Evolutionary conservation across 2,329 filamentous ascomycete species (phyloP).

Genomic region (Thermothelomyces thermophilus): DNA sequence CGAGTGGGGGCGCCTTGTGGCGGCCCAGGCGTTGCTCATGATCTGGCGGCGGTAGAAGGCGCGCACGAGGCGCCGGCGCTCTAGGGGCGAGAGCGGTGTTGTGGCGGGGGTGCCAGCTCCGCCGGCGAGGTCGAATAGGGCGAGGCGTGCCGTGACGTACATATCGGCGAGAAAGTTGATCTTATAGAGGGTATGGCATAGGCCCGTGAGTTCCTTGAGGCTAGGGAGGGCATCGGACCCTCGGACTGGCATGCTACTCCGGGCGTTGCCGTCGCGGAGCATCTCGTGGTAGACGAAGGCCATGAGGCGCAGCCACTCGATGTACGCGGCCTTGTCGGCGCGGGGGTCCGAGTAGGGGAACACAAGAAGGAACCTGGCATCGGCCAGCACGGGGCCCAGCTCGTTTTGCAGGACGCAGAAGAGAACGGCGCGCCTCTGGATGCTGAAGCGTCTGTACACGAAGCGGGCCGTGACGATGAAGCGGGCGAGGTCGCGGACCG

Average conservation of each 20-base stretch:
- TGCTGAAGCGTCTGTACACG: slow-evolving; percentile 3
- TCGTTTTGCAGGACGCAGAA: slow-evolving; percentile 10
- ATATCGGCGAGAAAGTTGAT: slow-evolving; percentile 7
- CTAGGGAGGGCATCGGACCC: background rate
- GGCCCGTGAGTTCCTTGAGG: background rate
- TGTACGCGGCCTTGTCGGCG: background rate
- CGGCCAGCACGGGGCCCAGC: slow-evolving; percentile 4
- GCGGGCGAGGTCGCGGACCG: slow-evolving; percentile 5
- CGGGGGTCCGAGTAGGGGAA: slow-evolving; percentile 5
- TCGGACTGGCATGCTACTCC: background rate
- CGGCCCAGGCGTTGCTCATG: slow-evolving; percentile 11
- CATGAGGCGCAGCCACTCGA: background rate
- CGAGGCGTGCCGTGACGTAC: background rate
- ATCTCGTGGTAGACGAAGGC: slow-evolving; percentile 2
- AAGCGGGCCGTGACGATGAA: slow-evolving; percentile 7
- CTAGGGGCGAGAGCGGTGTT: slow-evolving; percentile 1
- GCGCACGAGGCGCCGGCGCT: slow-evolving; percentile 7
- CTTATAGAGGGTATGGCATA: slow-evolving; percentile 2
- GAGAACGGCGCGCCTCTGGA: background rate
- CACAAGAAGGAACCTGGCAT: slow-evolving; percentile 7
- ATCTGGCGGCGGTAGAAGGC: slow-evolving; percentile 14
- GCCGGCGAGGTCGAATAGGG: background rate
- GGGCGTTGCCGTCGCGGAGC: background rate
- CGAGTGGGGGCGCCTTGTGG: background rate
- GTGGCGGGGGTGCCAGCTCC: background rate